phyloP scores from a whole-genome alignment of 108 stramenopile genomes.

The Ochromonas danica region DNA sequence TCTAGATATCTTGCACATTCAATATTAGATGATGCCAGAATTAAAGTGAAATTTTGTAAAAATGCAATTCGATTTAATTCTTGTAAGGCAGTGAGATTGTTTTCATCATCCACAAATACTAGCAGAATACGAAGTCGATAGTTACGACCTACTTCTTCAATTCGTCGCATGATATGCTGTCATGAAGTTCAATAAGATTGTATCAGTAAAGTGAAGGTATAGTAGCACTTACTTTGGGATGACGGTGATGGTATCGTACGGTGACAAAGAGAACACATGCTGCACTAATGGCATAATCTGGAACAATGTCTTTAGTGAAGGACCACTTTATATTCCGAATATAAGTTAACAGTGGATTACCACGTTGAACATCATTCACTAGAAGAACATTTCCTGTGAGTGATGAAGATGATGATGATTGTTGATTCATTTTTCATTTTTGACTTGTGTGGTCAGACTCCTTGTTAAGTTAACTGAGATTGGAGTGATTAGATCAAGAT shows the following conservation, averaged over 20 bases:
- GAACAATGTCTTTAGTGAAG: conserved; percentile 42
- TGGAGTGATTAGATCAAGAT: too few relatives aligned
- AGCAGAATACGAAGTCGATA: conserved; percentile 71
- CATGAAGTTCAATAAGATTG: not conserved
- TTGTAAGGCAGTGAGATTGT: conserved; percentile 65
- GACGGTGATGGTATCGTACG: conserved; percentile 53
- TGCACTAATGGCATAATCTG: conserved; percentile 46
- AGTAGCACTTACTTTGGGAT: conserved; percentile 34
- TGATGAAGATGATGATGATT: not conserved
- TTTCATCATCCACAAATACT: conserved; percentile 81
- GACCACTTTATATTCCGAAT: conserved; percentile 47
- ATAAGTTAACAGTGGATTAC: conserved; percentile 49
- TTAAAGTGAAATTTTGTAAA: conserved; percentile 65
- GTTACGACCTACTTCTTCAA: conserved; percentile 50
- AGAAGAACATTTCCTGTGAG: not conserved
- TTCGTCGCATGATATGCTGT: conserved; percentile 34
- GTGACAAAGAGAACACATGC: conserved; percentile 40
- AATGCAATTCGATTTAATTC: conserved; percentile 74
- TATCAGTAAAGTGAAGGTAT: not conserved
- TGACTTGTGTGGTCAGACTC: too few relatives aligned
- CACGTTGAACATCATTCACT: conserved; percentile 45
- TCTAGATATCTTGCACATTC: conserved; percentile 89
- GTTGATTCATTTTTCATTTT: too few relatives aligned
- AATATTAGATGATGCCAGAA: conserved; percentile 75
- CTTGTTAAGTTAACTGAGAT: too few relatives aligned